Percentiles rank a stretch among this genome's conserved stretches.
These are phyloP conservation scores for Acacia concinna DNA, from an alignment of 331 rosid species.

Conservation along the genomic window DNA sequence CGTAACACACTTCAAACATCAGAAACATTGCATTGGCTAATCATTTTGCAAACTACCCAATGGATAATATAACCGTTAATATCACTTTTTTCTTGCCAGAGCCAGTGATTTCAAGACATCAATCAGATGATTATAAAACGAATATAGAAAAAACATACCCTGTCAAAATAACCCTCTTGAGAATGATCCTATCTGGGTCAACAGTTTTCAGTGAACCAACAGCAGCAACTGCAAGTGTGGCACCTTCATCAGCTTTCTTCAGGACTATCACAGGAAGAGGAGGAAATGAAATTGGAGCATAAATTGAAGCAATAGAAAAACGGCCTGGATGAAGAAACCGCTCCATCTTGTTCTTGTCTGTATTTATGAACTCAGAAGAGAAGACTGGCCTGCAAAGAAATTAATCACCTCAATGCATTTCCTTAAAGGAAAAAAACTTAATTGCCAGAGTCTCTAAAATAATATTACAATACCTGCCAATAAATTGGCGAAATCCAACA, in stretches of 20 bases:
- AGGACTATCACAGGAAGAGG: slow-evolving; percentile 79
- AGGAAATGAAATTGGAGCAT: slow-evolving; percentile 89
- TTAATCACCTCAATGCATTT: background rate
- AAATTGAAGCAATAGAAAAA: slow-evolving; percentile 84
- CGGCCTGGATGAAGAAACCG: slow-evolving; percentile 96
- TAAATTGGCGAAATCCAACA: slow-evolving; percentile 95
- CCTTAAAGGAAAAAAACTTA: background rate
- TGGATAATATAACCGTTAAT: background rate
- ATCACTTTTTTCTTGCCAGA: background rate
- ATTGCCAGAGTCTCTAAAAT: background rate
- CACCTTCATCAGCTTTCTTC: slow-evolving; percentile 54
- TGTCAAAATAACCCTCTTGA: slow-evolving; percentile 85
- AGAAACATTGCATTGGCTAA: background rate
- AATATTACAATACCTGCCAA: slow-evolving; percentile 63
- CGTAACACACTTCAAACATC: slow-evolving; percentile 16
- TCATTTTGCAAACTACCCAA: background rate
- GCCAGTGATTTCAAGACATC: background rate
- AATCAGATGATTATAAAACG: slow-evolving; percentile 6
- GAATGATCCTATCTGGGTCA: slow-evolving; percentile 81
- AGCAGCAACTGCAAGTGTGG: slow-evolving; percentile 70
- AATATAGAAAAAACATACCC: slow-evolving; percentile 54
- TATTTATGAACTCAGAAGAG: slow-evolving; percentile 74
- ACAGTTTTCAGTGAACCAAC: slow-evolving; percentile 80
- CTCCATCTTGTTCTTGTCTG: slow-evolving; percentile 97
- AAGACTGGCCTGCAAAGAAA: slow-evolving; percentile 72